Conservation (phyloP, 2,329 filamentous ascomycete species). For the Pseudomassariella vexata region DNA sequence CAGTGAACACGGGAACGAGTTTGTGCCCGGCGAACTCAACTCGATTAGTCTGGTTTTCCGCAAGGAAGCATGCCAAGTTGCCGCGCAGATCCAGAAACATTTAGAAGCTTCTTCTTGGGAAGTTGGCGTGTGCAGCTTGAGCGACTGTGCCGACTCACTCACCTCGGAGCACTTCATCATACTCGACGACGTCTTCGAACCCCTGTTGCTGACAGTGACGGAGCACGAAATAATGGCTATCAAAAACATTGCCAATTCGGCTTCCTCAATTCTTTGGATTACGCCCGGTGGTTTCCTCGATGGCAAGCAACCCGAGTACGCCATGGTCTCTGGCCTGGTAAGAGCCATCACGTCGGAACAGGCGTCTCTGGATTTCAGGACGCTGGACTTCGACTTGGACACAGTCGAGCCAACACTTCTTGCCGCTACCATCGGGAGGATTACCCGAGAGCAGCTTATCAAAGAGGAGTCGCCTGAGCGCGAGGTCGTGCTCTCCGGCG, state of each 20-base stretch:
- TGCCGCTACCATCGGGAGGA: too few species aligned
- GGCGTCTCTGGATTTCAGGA: conserved; percentile 18
- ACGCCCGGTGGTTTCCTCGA: conserved; percentile 16
- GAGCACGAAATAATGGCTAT: conserved; percentile 19
- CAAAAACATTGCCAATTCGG: conserved; percentile 16
- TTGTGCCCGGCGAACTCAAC: background rate
- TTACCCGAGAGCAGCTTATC: conserved; percentile 6
- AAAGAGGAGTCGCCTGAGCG: conserved; percentile 11
- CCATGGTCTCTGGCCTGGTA: conserved; percentile 19
- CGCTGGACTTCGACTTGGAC: conserved; percentile 15
- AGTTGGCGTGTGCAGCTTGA: conserved; percentile 4
- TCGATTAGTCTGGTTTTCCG: conserved; percentile 7
- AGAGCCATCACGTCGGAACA: conserved; percentile 18
- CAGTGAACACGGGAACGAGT: background rate
- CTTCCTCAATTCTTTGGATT: conserved; percentile 22
- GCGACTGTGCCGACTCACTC: conserved; percentile 7
- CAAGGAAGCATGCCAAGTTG: conserved; percentile 4
- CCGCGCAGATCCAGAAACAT: conserved; percentile 5
- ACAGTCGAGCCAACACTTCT: too few species aligned
- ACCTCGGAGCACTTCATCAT: conserved; percentile 18
- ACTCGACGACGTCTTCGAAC: conserved; percentile 20
- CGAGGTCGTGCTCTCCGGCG: conserved; percentile 15
- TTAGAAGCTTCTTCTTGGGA: conserved; percentile 9
- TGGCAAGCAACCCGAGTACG: conserved; percentile 17
- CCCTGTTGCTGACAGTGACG: conserved; percentile 18